Evolutionary conservation across 108 stramenopile genomes (phyloP), one percentile per base, ranked within the genome.

Genomic region (Nannochloropsis salina): DNA sequence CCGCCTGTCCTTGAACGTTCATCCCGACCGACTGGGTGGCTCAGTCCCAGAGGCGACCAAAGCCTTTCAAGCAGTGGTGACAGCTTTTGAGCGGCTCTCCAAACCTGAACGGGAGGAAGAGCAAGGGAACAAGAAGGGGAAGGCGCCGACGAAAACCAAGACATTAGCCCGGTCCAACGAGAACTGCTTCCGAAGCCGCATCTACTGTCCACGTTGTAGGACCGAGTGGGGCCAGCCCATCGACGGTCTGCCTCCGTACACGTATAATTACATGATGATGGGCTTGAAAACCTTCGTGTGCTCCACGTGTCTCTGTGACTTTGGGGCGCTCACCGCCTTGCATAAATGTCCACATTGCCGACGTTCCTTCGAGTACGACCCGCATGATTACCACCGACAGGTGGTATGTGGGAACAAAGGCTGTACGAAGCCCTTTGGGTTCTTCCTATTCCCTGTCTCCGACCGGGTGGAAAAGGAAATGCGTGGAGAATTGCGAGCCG

Each of bases 211-310:
- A 9, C 84, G 87, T 9, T 87, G 87, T 84, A 84, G 21, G 5
- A 41, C 43, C 31, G 20, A 15, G 11, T 87, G 87, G 87, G 80
- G 80, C 18, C 31, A 42, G 42, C 6, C 44, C 44, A 18, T 84
- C 15, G 87, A 87, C 42, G 87, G 87, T 10, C 41, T 80, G 12
- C 87, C 87, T 9, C 18, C 22, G 9, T 84, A 87, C 44, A 43
- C 44, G 20, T 87, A 87, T 51, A 87, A 87, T 84, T 44, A 31
- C 8, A 41, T 87, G 42, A 87, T 87, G 87, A 84, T 44, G 84
- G 87, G 87, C 6, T 20, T 87, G 74, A 44, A 84, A 40, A 45
- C 44, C 81, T 87, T 80, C 51, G 41, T 21, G 42, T 87, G 87
- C 81, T 74, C 87, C 10, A 87, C 87, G 11, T 87, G 87, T 42